phyloP scores from a whole-genome alignment of 2,329 filamentous ascomycete genomes.

The Penicillium italicum region DNA sequence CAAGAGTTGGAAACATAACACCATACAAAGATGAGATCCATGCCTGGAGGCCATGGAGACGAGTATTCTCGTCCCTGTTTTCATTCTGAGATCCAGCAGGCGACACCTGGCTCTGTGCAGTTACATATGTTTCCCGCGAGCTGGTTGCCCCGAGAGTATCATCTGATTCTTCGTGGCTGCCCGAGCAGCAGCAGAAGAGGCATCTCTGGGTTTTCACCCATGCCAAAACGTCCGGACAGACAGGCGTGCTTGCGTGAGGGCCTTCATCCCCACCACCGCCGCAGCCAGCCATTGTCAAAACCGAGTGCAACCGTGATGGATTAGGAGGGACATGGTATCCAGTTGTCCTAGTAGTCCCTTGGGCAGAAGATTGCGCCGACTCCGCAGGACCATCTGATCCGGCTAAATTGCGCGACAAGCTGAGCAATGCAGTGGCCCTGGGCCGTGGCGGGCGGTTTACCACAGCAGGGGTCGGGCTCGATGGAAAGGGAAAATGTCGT shows the following conservation, averaged over 20 bases:
- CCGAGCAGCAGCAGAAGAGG: constrained; percentile 14
- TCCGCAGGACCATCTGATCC: background rate
- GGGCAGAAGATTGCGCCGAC: background rate
- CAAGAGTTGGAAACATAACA: background rate
- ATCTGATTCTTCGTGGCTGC: background rate
- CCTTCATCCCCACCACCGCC: background rate
- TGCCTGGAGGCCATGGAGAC: background rate
- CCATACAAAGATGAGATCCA: constrained; percentile 5
- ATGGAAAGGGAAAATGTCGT: background rate
- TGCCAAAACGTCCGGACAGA: background rate
- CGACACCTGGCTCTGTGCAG: constrained; percentile 12
- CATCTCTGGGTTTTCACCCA: constrained; percentile 8
- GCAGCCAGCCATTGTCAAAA: background rate
- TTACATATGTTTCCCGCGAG: constrained; percentile 19
- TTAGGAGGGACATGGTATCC: background rate
- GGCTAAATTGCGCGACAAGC: background rate
- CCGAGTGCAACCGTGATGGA: constrained; percentile 2
- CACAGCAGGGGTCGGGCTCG: background rate
- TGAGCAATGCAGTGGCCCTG: background rate
- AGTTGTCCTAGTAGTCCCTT: background rate
- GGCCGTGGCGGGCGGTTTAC: background rate
- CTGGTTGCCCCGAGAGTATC: constrained; percentile 3
- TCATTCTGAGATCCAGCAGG: background rate
- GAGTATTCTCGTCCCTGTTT: background rate
- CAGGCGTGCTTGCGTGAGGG: background rate